Percentiles rank a stretch among this genome's conserved stretches.
Conservation (phyloP, 1,284 basidiomycete species). For the Tausonia pullulans region DNA sequence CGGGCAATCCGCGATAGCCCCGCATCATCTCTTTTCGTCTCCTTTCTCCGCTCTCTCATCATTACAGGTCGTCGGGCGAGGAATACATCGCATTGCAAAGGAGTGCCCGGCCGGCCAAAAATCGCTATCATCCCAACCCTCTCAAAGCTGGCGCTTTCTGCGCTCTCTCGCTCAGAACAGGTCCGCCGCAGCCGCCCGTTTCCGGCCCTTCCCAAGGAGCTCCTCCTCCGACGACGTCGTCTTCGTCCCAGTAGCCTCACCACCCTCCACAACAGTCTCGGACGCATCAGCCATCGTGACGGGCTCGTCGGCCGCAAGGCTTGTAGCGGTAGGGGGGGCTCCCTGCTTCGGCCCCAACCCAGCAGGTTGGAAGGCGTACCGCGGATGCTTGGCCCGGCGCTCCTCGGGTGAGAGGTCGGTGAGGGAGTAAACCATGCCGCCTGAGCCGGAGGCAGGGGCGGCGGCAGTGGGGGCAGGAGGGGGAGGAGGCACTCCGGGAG, state of each 20-base stretch:
- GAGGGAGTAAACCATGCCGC: neutral
- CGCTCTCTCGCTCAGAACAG: constrained; percentile 21
- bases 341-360: constrained; percentile 13
- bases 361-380: constrained; percentile 51
- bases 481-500: constrained; percentile 2
- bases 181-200: constrained; percentile 37
- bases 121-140: too few species aligned
- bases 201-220: constrained; percentile 22
- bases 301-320: too few species aligned
- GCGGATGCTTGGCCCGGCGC: constrained; percentile 58
- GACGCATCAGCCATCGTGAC: neutral
- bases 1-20: too few species aligned
- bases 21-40: too few species aligned
- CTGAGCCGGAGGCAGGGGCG: constrained; percentile 9
- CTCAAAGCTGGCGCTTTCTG: too few species aligned
- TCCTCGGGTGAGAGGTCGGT: constrained; percentile 49
- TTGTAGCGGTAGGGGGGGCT: constrained; percentile 3
- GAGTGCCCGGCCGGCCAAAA: too few species aligned
- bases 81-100: too few species aligned
- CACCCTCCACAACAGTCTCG: constrained; percentile 3
- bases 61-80: too few species aligned
- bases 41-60: too few species aligned
- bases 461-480: constrained; percentile 8
- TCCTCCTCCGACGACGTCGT: constrained; percentile 19
- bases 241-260: constrained; percentile 16